Evolutionary conservation across 164 flowering plant genomes (phyloP), one percentile per base, ranked within the genome.

Genomic region (Vitis cinerea): DNA sequence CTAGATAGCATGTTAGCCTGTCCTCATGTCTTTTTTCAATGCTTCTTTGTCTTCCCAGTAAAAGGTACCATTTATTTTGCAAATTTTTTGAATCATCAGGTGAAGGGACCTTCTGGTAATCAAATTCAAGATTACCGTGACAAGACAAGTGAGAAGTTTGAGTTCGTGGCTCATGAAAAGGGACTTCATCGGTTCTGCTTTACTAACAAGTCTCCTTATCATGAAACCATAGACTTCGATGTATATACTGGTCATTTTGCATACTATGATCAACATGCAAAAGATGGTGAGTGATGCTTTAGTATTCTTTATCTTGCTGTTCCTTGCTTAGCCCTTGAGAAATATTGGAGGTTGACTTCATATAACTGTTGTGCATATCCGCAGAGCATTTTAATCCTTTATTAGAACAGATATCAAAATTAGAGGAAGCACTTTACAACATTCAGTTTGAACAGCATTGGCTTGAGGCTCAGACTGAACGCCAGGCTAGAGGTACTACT

Each of bases 381-480:
- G 74, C 91, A 93, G 99, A 96, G 85, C 98, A 96, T 81, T 79
- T 96, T 71, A 86, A 75, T 49, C 98, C 99, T 44, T 81, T 96
- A 78, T 62, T 91, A 70, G 97, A 93, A 44, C 92, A 93, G 70
- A 90, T 96, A 56, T 75, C 85, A 2, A 93, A 93, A 76, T 73
- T 93, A 61, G 97, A 89, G 75, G 97, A 91, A 64, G 95, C 97
- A 61, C 88, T 96, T 63, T 89, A 93, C 81, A 91, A 91, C 73
- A 85, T 96, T 71, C 98, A 93, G 73, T 96, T 91, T 71, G 98
- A 91, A 70, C 99, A 96, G 77, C 98, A 91, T 70, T 96, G 98
- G 98, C 80, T 96, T 9, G 95, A 90, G 82, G 99, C 99, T 68
- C 90, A 91, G 83, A 96, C 98, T 50, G 95, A 93, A 17, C 94